Conservation (phyloP, 2,329 filamentous ascomycete species). For the Pyricularia sp. region DNA sequence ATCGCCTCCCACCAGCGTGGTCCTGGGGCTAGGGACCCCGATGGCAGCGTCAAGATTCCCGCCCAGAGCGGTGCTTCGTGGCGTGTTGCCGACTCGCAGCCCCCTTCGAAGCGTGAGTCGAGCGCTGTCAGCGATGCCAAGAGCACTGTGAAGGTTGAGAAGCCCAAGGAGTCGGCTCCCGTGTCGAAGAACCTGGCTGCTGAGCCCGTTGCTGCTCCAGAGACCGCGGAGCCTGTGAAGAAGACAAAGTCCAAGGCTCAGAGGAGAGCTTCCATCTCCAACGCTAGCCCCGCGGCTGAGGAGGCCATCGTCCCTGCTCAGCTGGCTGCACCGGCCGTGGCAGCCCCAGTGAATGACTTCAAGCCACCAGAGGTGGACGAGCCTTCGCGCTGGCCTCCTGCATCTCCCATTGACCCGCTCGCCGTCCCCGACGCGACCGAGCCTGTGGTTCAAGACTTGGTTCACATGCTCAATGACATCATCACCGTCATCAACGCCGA, state of each 20-base stretch:
- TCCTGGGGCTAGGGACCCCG: slow-evolving; percentile 41
- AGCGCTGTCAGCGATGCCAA: slow-evolving; percentile 38
- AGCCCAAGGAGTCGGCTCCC: slow-evolving; percentile 17
- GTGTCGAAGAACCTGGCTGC: slow-evolving; percentile 10
- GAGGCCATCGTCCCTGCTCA: slow-evolving; percentile 15
- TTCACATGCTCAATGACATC: slow-evolving; percentile 92
- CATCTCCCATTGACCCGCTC: slow-evolving; percentile 69
- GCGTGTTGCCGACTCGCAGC: slow-evolving; percentile 56
- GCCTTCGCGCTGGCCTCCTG: slow-evolving; percentile 53
- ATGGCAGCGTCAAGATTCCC: slow-evolving; percentile 71
- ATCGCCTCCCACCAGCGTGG: slow-evolving; percentile 16
- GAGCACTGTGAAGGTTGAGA: slow-evolving; percentile 13
- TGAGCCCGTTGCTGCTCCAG: slow-evolving; percentile 6
- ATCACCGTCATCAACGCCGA: slow-evolving; percentile 90
- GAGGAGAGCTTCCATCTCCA: slow-evolving; percentile 15
- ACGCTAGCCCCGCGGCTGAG: background rate
- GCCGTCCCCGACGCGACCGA: slow-evolving; percentile 68
- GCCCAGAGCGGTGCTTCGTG: slow-evolving; percentile 80
- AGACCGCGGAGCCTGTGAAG: background rate
- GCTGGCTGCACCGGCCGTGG: slow-evolving; percentile 13
- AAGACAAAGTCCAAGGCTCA: slow-evolving; percentile 11
- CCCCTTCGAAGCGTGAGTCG: slow-evolving; percentile 45
- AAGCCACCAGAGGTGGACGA: slow-evolving; percentile 55
- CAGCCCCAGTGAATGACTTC: slow-evolving; percentile 20
- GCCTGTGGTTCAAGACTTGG: slow-evolving; percentile 83